These are phyloP conservation scores for Pleurozium schreberi DNA, from an alignment of 225 moss, liverwort and hornwort species.

Conservation along the genomic window DNA sequence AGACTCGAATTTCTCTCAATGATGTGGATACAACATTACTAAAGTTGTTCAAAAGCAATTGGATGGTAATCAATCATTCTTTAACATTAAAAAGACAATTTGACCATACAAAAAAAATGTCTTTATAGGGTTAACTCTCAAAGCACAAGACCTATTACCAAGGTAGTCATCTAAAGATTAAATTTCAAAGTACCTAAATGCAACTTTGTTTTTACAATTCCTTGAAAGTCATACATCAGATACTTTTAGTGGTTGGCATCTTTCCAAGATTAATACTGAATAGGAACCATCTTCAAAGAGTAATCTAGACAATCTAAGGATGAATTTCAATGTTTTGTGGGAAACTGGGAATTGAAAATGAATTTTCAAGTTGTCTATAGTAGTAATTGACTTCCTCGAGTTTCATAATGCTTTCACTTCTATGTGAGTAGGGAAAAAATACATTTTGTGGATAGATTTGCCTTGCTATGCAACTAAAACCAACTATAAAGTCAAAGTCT, in stretches of 20 bases:
- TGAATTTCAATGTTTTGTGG: rapidly evolving
- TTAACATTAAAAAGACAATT: background rate
- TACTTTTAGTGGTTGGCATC: background rate
- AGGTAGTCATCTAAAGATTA: background rate
- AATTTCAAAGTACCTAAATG: rapidly evolving
- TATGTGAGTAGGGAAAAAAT: background rate
- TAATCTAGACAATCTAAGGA: rapidly evolving
- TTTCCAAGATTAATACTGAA: background rate
- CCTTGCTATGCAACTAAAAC: background rate
- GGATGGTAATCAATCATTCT: background rate
- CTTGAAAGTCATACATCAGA: rapidly evolving
- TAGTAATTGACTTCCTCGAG: background rate
- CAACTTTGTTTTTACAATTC: background rate
- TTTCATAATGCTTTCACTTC: background rate
- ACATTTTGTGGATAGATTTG: background rate
- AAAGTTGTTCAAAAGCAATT: background rate
- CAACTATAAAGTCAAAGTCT: background rate
- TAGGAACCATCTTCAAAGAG: background rate
- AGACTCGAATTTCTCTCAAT: background rate
- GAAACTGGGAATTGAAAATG: rapidly evolving
- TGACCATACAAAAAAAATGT: background rate
- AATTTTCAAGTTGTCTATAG: background rate
- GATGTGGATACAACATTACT: background rate
- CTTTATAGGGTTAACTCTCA: background rate
- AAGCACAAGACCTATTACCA: background rate